These are phyloP conservation scores for Niebla homalea DNA, from an alignment of 495 filamentous ascomycete genomes.

Conservation along the genomic window DNA sequence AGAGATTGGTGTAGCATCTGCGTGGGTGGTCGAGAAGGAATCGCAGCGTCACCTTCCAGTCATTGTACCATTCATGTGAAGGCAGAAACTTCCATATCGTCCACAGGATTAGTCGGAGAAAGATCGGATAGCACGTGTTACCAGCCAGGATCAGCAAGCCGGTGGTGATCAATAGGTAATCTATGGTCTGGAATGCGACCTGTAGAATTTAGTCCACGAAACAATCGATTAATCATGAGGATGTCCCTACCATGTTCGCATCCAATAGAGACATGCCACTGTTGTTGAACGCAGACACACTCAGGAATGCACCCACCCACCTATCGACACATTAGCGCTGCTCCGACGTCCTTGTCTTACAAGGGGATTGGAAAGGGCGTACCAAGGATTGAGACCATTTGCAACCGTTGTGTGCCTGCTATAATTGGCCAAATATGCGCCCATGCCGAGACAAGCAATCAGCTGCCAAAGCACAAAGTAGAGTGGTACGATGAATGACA, in stretches of 20 bases:
- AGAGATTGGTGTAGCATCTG: conserved; percentile 62
- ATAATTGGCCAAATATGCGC: conserved; percentile 53
- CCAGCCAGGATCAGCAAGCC: conserved; percentile 67
- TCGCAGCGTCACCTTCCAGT: conserved; percentile 50
- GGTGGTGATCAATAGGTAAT: conserved; percentile 66
- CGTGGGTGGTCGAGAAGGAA: conserved; percentile 74
- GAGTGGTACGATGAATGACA: conserved; percentile 55
- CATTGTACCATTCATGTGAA: conserved; percentile 26
- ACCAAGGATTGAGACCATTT: conserved; percentile 60
- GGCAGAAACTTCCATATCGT: conserved; percentile 36
- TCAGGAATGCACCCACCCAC: conserved; percentile 60
- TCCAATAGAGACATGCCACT: conserved; percentile 77
- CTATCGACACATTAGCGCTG: conserved; percentile 17
- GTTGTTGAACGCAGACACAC: conserved; percentile 73
- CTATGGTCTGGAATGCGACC: conserved; percentile 45
- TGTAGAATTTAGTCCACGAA: neutral
- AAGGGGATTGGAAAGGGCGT: neutral
- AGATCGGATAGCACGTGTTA: conserved; percentile 69
- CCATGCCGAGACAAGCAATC: conserved; percentile 57
- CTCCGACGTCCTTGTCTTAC: neutral
- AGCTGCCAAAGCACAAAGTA: conserved; percentile 66
- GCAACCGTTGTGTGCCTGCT: conserved; percentile 38
- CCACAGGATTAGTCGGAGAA: conserved; percentile 69
- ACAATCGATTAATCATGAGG: neutral
- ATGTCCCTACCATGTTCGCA: conserved; percentile 49